These are phyloP conservation scores for Chrysoporthe austroafricana DNA, from an alignment of 2,329 filamentous ascomycete genomes.

Conservation along the genomic window DNA sequence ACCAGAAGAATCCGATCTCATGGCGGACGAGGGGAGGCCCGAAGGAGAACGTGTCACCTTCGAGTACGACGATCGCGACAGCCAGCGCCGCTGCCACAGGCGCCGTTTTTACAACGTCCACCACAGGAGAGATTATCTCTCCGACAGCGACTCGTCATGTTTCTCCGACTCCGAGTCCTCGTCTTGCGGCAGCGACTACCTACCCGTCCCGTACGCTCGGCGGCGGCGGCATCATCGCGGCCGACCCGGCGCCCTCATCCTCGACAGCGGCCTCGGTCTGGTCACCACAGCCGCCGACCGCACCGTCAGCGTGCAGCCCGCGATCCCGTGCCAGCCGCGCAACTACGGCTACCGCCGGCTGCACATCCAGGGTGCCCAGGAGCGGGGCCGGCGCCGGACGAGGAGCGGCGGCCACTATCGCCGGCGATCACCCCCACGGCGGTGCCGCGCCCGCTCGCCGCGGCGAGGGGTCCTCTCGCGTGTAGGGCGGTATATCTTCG, in stretches of 20 bases:
- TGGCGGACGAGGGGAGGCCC: neutral
- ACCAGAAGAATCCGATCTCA: neutral
- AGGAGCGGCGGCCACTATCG: neutral
- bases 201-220: neutral
- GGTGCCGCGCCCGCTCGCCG: neutral
- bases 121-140: neutral
- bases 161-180: constrained; percentile 4
- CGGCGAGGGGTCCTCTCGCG: constrained; percentile 20
- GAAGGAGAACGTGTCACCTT: neutral
- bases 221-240: neutral
- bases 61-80: neutral
- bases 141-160: neutral
- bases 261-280: neutral
- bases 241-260: neutral
- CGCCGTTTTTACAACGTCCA: neutral
- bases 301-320: neutral
- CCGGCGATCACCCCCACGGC: neutral
- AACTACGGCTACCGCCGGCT: constrained; percentile 22
- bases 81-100: neutral
- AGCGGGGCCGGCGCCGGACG: constrained; percentile 1
- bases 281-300: neutral
- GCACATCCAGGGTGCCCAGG: constrained; percentile 20
- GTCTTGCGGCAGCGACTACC: neutral
- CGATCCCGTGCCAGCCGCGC: neutral
- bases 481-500: constrained; percentile 20